Evolutionary conservation across 202 grass and related monocot genomes (phyloP).

Genomic region (Zizania palustris): DNA sequence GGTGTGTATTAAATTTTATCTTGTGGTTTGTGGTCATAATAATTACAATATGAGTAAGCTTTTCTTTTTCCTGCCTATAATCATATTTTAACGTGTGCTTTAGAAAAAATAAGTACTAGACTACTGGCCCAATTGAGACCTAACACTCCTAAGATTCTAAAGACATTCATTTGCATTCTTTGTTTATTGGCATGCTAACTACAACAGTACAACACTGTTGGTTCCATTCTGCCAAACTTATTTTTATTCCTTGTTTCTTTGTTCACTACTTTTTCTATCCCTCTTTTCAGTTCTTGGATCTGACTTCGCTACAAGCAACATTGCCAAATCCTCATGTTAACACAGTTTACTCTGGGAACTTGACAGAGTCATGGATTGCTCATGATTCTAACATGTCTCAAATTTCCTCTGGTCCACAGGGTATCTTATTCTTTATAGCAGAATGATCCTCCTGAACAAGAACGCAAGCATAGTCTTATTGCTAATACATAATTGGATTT

Average conservation of each 20-base stretch:
- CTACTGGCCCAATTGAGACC: background rate
- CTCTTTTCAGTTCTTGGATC: constrained; percentile 78
- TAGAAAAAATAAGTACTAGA: background rate
- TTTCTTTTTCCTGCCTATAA: constrained; percentile 26
- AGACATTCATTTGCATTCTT: constrained; percentile 19
- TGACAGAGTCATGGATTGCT: constrained; percentile 55
- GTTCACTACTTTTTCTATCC: constrained; percentile 15
- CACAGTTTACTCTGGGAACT: constrained; percentile 43
- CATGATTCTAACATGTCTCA: constrained; percentile 56
- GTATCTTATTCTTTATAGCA: constrained; percentile 42
- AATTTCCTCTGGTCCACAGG: constrained; percentile 60
- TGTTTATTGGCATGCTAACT: constrained; percentile 22
- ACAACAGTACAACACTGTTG: background rate
- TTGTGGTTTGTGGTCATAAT: background rate
- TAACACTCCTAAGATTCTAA: background rate
- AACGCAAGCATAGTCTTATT: background rate
- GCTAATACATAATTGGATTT: constrained; percentile 39
- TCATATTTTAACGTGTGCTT: background rate
- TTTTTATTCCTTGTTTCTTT: background rate
- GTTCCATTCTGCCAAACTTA: background rate
- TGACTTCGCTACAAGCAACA: constrained; percentile 65
- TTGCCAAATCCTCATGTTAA: constrained; percentile 57
- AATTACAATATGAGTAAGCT: background rate
- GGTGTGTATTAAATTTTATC: constrained; percentile 45
- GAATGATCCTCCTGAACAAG: constrained; percentile 6